These are phyloP conservation scores for Arthroderma sp. DNA, from an alignment of 2,329 filamentous ascomycete species.

Conservation along the genomic window DNA sequence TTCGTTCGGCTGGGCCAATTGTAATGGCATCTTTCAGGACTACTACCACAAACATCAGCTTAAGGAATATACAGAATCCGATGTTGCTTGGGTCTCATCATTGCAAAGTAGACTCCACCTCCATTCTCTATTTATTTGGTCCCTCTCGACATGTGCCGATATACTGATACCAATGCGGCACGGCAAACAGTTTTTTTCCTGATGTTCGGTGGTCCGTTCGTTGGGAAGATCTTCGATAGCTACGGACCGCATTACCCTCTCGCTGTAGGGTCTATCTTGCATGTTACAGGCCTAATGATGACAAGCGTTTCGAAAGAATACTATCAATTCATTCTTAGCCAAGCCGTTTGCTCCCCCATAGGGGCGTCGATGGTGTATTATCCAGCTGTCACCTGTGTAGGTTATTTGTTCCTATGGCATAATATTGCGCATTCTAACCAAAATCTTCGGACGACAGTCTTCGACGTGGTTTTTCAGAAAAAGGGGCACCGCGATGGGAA, in stretches of 20 bases:
- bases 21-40: slow-evolving; percentile 43
- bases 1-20: slow-evolving; percentile 40
- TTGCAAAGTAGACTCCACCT: slow-evolving; percentile 1
- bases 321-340: slow-evolving; percentile 37
- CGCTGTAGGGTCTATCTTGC: slow-evolving; percentile 37
- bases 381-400: slow-evolving; percentile 24
- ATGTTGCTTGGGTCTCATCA: slow-evolving; percentile 49
- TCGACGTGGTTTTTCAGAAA: slow-evolving; percentile 41
- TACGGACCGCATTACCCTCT: slow-evolving; percentile 47
- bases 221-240: slow-evolving; percentile 51
- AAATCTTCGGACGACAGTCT: slow-evolving; percentile 48
- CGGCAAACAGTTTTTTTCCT: slow-evolving; percentile 1
- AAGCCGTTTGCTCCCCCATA: slow-evolving; percentile 37
- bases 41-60: slow-evolving; percentile 43
- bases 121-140: background rate
- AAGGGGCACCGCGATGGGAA: slow-evolving; percentile 44
- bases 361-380: slow-evolving; percentile 39
- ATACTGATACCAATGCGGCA: background rate
- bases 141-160: background rate
- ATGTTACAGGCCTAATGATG: slow-evolving; percentile 53
- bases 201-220: slow-evolving; percentile 37
- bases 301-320: slow-evolving; percentile 42
- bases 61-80: slow-evolving; percentile 36
- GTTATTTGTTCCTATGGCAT: slow-evolving; percentile 35
- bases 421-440: slow-evolving; percentile 27